These are phyloP conservation scores for Serendipita sp. DNA, from an alignment of 768 basidiomycete species.

Conservation along the genomic window DNA sequence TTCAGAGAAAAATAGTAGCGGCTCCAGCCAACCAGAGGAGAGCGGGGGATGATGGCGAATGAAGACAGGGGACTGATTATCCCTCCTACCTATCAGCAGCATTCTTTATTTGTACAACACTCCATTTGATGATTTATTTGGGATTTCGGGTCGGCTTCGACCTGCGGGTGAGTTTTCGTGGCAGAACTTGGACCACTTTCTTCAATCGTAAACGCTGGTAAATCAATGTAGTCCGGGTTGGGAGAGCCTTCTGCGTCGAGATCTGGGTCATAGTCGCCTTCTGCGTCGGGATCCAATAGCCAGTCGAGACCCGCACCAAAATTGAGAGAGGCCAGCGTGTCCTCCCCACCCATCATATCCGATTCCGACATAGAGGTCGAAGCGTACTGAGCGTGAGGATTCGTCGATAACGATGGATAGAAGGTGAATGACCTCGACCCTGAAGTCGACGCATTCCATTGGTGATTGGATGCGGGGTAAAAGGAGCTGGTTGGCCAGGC, in stretches of 20 bases:
- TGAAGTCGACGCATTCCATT: too few species aligned
- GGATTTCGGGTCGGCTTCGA: background rate
- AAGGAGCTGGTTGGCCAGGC: background rate
- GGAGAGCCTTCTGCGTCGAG: conserved; percentile 1
- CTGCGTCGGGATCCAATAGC: background rate
- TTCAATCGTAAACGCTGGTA: background rate
- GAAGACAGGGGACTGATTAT: too few species aligned
- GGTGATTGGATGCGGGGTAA: background rate
- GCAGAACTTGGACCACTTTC: background rate
- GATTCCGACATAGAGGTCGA: background rate
- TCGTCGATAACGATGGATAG: background rate
- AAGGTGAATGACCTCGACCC: background rate
- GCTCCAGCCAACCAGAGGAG: too few species aligned
- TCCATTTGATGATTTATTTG: background rate
- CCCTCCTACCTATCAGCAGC: background rate
- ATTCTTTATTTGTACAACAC: background rate
- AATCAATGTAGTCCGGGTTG: background rate
- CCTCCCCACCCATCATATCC: background rate
- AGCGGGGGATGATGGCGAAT: too few species aligned
- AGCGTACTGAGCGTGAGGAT: background rate
- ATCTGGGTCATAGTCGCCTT: background rate
- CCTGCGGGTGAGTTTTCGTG: background rate
- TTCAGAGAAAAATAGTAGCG: too few species aligned
- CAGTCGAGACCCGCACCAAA: too few species aligned
- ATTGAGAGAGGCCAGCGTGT: background rate